These are phyloP conservation scores for Staphylotrichum tortipilum DNA, from an alignment of 495 filamentous ascomycete species.

Conservation along the genomic window DNA sequence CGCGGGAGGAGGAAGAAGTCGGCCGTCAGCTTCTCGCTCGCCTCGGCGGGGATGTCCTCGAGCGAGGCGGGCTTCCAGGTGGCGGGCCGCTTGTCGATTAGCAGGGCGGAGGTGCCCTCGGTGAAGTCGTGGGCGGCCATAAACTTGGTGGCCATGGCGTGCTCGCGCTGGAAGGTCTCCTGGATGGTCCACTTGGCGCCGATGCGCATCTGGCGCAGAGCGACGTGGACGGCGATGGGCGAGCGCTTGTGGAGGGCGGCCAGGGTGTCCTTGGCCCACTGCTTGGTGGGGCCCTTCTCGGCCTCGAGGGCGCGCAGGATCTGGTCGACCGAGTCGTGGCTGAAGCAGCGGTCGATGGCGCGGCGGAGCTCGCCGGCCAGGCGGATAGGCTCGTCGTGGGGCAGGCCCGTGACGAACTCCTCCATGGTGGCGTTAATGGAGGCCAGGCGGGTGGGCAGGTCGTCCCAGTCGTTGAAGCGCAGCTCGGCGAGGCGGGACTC, in stretches of 20 bases:
- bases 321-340: constrained; percentile 52
- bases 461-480: constrained; percentile 67
- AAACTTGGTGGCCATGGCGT: constrained; percentile 69
- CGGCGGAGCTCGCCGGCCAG: constrained; percentile 56
- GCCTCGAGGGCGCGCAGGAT: constrained; percentile 60
- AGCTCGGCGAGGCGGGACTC: constrained; percentile 83
- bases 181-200: constrained; percentile 67
- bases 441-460: constrained; percentile 49
- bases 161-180: constrained; percentile 75
- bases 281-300: constrained; percentile 41
- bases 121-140: constrained; percentile 83
- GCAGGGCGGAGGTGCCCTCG: constrained; percentile 68
- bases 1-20: constrained; percentile 47
- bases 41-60: constrained; percentile 44
- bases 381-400: constrained; percentile 55
- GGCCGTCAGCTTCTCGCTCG: constrained; percentile 36
- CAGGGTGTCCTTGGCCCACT: constrained; percentile 71
- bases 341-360: constrained; percentile 81
- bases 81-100: constrained; percentile 58
- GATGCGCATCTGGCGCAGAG: constrained; percentile 69
- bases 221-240: constrained; percentile 75
- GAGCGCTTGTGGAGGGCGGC: constrained; percentile 62
- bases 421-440: constrained; percentile 82
- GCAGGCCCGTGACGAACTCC: constrained; percentile 78
- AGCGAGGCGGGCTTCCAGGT: constrained; percentile 66